Evolutionary conservation across 2,329 filamentous ascomycete species (phyloP).

Genomic region (Thelonectria blattea): DNA sequence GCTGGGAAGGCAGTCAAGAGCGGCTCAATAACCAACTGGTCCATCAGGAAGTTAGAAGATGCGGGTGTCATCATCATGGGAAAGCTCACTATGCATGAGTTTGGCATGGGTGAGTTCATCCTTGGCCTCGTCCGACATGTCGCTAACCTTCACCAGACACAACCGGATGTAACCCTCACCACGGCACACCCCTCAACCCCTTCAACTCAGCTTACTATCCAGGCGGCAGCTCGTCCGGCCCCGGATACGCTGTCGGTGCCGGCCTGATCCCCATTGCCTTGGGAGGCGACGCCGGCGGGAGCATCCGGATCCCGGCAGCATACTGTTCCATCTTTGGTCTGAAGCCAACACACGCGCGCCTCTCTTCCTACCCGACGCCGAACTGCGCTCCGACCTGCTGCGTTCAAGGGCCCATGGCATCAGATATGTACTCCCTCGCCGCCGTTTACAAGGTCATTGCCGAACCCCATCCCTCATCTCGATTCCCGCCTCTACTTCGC

Average conservation of each 20-base stretch:
- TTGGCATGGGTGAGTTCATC: slow-evolving; percentile 64
- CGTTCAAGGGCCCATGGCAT: slow-evolving; percentile 72
- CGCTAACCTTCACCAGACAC: slow-evolving; percentile 57
- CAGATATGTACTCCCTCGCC: slow-evolving; percentile 70
- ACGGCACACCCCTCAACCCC: slow-evolving; percentile 78
- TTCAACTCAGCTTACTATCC: slow-evolving; percentile 76
- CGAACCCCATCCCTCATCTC: slow-evolving; percentile 63
- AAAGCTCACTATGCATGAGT: slow-evolving; percentile 78
- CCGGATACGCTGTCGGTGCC: slow-evolving; percentile 70
- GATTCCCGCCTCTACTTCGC: slow-evolving; percentile 55
- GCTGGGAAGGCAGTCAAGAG: slow-evolving; percentile 51
- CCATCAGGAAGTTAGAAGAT: slow-evolving; percentile 71
- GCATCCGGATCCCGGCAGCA: slow-evolving; percentile 73
- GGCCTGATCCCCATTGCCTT: slow-evolving; percentile 75
- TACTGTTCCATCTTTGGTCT: slow-evolving; percentile 78
- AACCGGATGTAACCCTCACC: slow-evolving; percentile 74
- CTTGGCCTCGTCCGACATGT: background rate
- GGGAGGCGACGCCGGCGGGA: slow-evolving; percentile 77
- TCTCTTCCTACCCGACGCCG: slow-evolving; percentile 66
- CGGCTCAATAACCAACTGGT: slow-evolving; percentile 65
- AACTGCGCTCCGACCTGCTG: slow-evolving; percentile 66
- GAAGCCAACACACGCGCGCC: slow-evolving; percentile 71
- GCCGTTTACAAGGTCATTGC: slow-evolving; percentile 69
- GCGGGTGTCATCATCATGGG: slow-evolving; percentile 75
- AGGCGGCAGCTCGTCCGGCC: slow-evolving; percentile 77